A percentile compares a stretch with the other conserved stretches of the same genome.
phyloP scores from a whole-genome alignment of 2,329 filamentous ascomycete species.

The Penicillium italicum region DNA sequence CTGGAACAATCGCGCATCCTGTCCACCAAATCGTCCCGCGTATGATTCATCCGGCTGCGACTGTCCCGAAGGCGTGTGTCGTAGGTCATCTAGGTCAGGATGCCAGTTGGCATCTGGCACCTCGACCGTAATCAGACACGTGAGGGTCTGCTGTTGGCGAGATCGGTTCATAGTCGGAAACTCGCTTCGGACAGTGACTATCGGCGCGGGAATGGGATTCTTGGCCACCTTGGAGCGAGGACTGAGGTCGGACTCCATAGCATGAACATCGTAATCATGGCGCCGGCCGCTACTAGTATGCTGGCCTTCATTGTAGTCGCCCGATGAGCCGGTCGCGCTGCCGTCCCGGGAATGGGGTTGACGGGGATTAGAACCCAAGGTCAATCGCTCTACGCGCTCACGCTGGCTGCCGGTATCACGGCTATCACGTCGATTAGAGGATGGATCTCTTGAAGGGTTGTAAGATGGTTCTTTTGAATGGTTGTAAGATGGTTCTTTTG shows the following conservation, averaged over 20 bases:
- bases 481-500: constrained; percentile 25
- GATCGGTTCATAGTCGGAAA: constrained; percentile 92
- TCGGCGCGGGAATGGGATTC: constrained; percentile 86
- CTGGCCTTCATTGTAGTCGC: constrained; percentile 73
- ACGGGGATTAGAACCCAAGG: constrained; percentile 32
- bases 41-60: constrained; percentile 51
- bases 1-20: constrained; percentile 58
- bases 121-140: constrained; percentile 90
- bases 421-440: constrained; percentile 38
- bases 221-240: constrained; percentile 65
- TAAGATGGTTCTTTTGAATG: constrained; percentile 27
- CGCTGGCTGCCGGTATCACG: constrained; percentile 42
- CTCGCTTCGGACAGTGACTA: constrained; percentile 92
- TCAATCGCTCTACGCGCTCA: constrained; percentile 47
- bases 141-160: constrained; percentile 89
- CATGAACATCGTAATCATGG: constrained; percentile 93
- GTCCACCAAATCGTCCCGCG: constrained; percentile 47
- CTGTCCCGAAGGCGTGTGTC: constrained; percentile 50
- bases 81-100: constrained; percentile 75
- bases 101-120: constrained; percentile 90
- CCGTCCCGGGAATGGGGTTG: constrained; percentile 68
- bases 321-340: constrained; percentile 71
- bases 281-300: constrained; percentile 65
- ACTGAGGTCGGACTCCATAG: constrained; percentile 82
- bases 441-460: constrained; percentile 6